Evolutionary conservation across 2,329 filamentous ascomycete species (phyloP), one percentile per base, ranked within the genome.

Genomic region (Penicillium crustosum): DNA sequence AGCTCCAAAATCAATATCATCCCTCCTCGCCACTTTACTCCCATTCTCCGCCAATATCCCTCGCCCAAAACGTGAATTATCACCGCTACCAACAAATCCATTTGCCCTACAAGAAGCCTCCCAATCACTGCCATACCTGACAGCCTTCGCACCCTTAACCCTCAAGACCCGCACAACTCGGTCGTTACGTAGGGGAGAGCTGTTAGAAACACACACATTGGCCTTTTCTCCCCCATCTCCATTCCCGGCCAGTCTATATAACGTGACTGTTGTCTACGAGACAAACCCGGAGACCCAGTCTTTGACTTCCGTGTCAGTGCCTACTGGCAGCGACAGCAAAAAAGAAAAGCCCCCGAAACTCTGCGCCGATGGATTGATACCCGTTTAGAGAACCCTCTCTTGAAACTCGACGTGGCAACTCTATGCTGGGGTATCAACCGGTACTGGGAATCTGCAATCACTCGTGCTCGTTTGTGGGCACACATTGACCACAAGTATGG

Each of bases 91-190:
- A 8, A 89, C 88, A 1, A 89, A 93, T 67, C 82, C 86, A 2
- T 79, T 92, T 75, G 80, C 83, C 0, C 80, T 88, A 2, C 78
- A 81, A 44, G 64, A 70, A 35, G 63, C 64, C 23, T 61, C 66
- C 0, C 84, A 92, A 59, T 84, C 89, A 49, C 75, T 89, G 2
- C 85, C 88, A 0, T 91, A 88, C 62, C 79, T 93, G 0, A 83
- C 88, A 45, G 80, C 88, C 9, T 91, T 94, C 66, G 89, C 85
- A 0, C 85, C 88, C 0, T 80, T 94, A 15, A 78, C 78, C 0
- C 86, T 89, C 57, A 67, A 61, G 6, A 58, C 70, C 15, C 66
- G 70, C 33, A 74, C 70, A 27, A 68, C 57, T n/a, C 64, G 66
- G 10, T 60, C 68, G 9, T 57, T 65, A 9, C 58, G 65, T 23